Base-by-base conservation (phyloP, 2,329 filamentous ascomycete genomes). In the Colletotrichum somersetense region DNA sequence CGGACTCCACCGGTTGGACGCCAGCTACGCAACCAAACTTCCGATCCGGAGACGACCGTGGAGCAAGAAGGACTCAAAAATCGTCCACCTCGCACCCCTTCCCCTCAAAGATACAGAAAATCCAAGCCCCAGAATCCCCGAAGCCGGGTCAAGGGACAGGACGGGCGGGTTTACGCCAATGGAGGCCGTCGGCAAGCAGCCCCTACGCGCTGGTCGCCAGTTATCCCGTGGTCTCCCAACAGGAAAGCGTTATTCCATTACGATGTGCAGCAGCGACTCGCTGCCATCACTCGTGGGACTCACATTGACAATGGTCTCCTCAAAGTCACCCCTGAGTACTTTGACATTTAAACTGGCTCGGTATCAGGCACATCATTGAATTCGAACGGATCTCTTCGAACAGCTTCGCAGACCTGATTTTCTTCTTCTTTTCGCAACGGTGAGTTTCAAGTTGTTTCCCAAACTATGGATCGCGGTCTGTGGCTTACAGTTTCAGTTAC, bases 171-270 rank as follows among this genome's bases (percentile, higher is more conserved):
- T 16, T 11, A 18, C 20, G 30, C 18, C 23, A 38, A 38, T 20
- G 40, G 57, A 2, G 18, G 5, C 16, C 38, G 38, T 18, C 65
- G 26, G 16, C 5, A 26, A 35, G 23, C 12, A 55, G 33, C 48
- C 40, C 11, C 64, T 2, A 42, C 38, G 11, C 46, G 67, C 4
- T 70, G 67, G 67, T 48, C 55, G 5, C 62, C 67, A 5, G 35
- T 70, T 12, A 4, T n/a, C 16, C 55, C 62, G 20, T 70, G 67
- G 67, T 66, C 67, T 33, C 56, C 62, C 2, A 46, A 20, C 26
- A 26, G 23, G 5, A 70, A 70, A 42, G 55, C n/a, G 10, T 56
- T 48, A 2, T 66, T 70, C n/a, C 26, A 58, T 11, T 33, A 18
- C 18, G 48, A 56, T 4, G 8, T 66, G 20, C 55, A 48, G 5